phyloP scores from a whole-genome alignment of 257 asterid species.

The Ilex aquifolium region DNA sequence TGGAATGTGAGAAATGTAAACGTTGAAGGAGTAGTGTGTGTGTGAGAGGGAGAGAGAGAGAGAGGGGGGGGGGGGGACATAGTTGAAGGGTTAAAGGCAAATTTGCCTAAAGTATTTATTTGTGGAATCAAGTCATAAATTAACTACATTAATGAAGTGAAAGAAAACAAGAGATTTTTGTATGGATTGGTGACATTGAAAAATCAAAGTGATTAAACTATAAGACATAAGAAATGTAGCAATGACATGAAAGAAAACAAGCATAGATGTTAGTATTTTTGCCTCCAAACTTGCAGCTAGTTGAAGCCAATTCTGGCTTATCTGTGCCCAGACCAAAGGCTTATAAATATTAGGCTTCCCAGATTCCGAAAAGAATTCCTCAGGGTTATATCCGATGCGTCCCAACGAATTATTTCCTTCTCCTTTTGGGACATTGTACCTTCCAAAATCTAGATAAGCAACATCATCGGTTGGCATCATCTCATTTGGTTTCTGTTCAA shows the following conservation, averaged over 20 bases:
- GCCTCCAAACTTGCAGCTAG: slow-evolving; percentile 42
- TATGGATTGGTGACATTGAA: neutral
- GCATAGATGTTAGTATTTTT: neutral
- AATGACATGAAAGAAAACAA: too few relatives aligned
- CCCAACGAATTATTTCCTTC: slow-evolving; percentile 41
- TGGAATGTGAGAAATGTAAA: too few relatives aligned
- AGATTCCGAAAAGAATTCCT: slow-evolving; percentile 40
- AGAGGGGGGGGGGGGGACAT: too few relatives aligned
- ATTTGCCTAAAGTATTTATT: too few relatives aligned
- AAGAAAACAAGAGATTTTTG: too few relatives aligned
- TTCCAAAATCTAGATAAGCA: slow-evolving; percentile 32
- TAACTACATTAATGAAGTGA: too few relatives aligned
- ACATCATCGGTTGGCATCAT: slow-evolving; percentile 29
- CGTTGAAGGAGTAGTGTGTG: too few relatives aligned
- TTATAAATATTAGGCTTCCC: slow-evolving; percentile 29
- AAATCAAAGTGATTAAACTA: neutral
- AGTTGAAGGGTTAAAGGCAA: too few relatives aligned
- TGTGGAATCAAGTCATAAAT: too few relatives aligned
- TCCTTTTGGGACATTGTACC: slow-evolving; percentile 35
- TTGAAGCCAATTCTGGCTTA: slow-evolving; percentile 32
- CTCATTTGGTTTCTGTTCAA: slow-evolving; percentile 41
- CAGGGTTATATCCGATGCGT: slow-evolving; percentile 36
- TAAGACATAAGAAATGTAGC: too few relatives aligned
- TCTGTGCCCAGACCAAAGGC: slow-evolving; percentile 37
- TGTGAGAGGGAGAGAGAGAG: too few relatives aligned